Percentiles rank a stretch among this genome's conserved stretches.
Evolutionary conservation across 768 basidiomycete species (phyloP).

Genomic region (Russula sp.): DNA sequence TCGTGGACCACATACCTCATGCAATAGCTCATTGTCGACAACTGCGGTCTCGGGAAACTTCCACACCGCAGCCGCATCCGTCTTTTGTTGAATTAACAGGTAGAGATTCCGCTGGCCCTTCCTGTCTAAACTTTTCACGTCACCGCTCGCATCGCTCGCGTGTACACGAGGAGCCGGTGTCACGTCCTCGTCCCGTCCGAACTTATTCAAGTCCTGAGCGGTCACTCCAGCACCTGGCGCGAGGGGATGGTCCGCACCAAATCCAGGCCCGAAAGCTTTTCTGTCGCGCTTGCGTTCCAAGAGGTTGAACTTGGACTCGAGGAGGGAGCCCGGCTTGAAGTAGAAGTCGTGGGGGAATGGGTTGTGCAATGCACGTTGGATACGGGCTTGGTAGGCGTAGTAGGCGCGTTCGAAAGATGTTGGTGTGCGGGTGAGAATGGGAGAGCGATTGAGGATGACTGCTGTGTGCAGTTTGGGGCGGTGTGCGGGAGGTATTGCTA

Average conservation of each 20-base stretch:
- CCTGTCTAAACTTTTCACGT: constrained; percentile 76
- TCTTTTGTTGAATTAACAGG: constrained; percentile 60
- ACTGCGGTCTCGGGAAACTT: constrained; percentile 72
- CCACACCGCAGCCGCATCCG: constrained; percentile 59
- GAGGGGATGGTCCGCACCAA: constrained; percentile 38
- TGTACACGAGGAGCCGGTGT: constrained; percentile 59
- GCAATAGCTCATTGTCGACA: constrained; percentile 64
- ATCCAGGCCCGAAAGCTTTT: constrained; percentile 66
- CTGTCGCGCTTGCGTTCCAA: constrained; percentile 73
- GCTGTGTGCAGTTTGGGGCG: constrained; percentile 48
- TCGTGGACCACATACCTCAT: constrained; percentile 55
- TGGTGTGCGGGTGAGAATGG: constrained; percentile 68
- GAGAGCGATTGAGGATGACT: constrained; percentile 76
- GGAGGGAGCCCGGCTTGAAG: constrained; percentile 86
- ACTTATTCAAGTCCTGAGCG: constrained; percentile 27
- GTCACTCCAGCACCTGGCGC: constrained; percentile 25
- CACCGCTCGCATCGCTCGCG: constrained; percentile 55
- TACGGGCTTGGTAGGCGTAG: constrained; percentile 77
- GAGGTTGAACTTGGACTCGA: constrained; percentile 74
- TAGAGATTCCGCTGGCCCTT: constrained; percentile 84
- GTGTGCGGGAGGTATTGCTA: neutral
- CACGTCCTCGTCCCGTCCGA: constrained; percentile 54
- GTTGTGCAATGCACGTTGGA: constrained; percentile 81
- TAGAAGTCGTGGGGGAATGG: constrained; percentile 90
- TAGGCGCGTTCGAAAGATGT: constrained; percentile 76